These are phyloP conservation scores for Trichophyton simii DNA, from an alignment of 2,329 filamentous ascomycete species.

Conservation along the genomic window DNA sequence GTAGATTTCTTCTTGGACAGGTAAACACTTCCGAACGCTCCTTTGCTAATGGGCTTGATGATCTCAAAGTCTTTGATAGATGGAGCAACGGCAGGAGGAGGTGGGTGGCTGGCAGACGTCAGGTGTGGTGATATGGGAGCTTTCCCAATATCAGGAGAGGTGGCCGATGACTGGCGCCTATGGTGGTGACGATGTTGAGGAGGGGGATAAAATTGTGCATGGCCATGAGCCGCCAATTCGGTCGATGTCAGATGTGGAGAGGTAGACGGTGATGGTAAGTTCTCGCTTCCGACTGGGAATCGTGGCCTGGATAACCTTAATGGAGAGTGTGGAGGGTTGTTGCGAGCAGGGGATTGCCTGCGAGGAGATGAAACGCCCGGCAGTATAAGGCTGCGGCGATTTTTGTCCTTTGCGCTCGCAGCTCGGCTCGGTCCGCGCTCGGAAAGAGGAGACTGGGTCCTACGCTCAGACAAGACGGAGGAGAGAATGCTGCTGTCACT, in stretches of 20 bases:
- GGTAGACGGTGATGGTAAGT: constrained; percentile 67
- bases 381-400: constrained; percentile 75
- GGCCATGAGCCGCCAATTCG: constrained; percentile 42
- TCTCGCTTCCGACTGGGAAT: constrained; percentile 40
- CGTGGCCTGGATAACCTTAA: constrained; percentile 75
- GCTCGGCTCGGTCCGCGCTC: constrained; percentile 69
- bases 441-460: constrained; percentile 82
- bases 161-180: constrained; percentile 80
- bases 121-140: constrained; percentile 74
- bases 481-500: constrained; percentile 85
- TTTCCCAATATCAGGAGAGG: constrained; percentile 56
- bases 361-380: constrained; percentile 62
- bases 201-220: constrained; percentile 44
- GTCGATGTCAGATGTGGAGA: constrained; percentile 76
- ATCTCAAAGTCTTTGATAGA: constrained; percentile 99
- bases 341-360: constrained; percentile 76
- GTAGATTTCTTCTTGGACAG: constrained; percentile 97
- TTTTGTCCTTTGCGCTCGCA: constrained; percentile 65
- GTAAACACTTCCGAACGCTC: constrained; percentile 95
- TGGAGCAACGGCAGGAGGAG: constrained; percentile 76
- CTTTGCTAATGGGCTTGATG: constrained; percentile 98
- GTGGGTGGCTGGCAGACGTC: constrained; percentile 63
- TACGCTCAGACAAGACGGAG: constrained; percentile 57
- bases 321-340: constrained; percentile 68
- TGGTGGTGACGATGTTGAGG: constrained; percentile 52